phyloP scores from a whole-genome alignment of 768 basidiomycete species.

The Lentinula lateritia region DNA sequence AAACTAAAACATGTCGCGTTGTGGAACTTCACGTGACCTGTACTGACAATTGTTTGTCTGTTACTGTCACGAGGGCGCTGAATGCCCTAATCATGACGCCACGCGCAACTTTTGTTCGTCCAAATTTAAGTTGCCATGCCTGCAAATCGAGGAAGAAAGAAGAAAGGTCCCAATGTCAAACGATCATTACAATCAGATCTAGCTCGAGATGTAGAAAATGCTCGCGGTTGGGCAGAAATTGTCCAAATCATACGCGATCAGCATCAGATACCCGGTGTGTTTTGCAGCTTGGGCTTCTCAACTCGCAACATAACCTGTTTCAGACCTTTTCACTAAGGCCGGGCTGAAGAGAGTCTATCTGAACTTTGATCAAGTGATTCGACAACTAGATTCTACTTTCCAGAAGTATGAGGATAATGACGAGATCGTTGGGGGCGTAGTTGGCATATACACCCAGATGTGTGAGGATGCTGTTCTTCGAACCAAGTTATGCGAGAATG shows the following conservation, averaged over 20 bases:
- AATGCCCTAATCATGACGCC: background rate
- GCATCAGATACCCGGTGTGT: background rate
- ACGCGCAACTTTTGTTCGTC: background rate
- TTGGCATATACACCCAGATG: conserved; percentile 61
- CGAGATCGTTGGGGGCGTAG: conserved; percentile 47
- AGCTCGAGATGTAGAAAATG: background rate
- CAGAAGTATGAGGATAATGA: conserved; percentile 35
- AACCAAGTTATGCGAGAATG: conserved; percentile 54
- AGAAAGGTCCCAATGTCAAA: background rate
- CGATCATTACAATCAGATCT: background rate
- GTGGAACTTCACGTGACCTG: no score
- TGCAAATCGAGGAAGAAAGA: background rate
- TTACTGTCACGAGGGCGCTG: no score
- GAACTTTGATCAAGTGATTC: conserved; percentile 48
- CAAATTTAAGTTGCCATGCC: background rate
- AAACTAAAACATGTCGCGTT: background rate
- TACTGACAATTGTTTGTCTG: no score
- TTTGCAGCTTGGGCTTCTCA: no score
- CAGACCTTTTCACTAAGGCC: background rate
- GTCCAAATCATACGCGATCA: background rate
- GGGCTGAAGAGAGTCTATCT: conserved; percentile 52
- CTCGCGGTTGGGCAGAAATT: background rate
- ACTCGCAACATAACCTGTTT: no score
- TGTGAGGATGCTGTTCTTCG: conserved; percentile 54
- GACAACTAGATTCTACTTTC: conserved; percentile 45